phyloP scores from a whole-genome alignment of 2,329 filamentous ascomycete species.

The Trichothecium roseum region DNA sequence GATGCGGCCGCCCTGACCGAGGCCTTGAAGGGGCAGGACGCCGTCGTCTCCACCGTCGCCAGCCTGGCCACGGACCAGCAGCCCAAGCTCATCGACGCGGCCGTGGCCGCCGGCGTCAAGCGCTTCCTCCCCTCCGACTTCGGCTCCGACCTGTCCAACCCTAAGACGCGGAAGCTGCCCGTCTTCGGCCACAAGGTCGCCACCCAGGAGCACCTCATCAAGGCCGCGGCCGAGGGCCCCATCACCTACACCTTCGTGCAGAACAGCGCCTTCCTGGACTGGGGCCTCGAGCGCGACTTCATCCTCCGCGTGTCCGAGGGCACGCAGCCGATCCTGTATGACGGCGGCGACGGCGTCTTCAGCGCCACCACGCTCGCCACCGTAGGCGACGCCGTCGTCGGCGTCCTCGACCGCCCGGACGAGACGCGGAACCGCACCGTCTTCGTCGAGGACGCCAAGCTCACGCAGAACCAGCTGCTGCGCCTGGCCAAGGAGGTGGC shows the following conservation, averaged over 20 bases:
- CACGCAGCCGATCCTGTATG: constrained; percentile 28
- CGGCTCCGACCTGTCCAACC: constrained; percentile 21
- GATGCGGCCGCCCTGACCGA: constrained; percentile 35
- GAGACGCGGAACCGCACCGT: constrained; percentile 43
- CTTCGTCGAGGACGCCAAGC: constrained; percentile 30
- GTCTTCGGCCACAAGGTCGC: constrained; percentile 40
- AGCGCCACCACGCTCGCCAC: constrained; percentile 35
- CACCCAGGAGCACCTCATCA: constrained; percentile 26
- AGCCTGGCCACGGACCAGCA: constrained; percentile 27
- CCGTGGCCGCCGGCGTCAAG: constrained; percentile 47
- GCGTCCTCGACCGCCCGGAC: constrained; percentile 34
- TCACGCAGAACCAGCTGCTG: constrained; percentile 35
- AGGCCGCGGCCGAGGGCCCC: constrained; percentile 24
- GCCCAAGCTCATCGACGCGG: constrained; percentile 42
- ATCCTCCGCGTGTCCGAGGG: constrained; percentile 28
- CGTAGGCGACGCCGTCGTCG: constrained; percentile 36
- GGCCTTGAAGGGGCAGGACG: constrained; percentile 46
- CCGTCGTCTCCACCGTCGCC: constrained; percentile 30
- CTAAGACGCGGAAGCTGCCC: constrained; percentile 30
- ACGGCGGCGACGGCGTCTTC: constrained; percentile 39
- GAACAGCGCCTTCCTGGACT: constrained; percentile 50
- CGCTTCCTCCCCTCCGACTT: constrained; percentile 54
- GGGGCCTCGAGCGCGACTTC: constrained; percentile 32
- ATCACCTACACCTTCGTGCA: constrained; percentile 46
- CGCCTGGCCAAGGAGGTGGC: constrained; percentile 36